A percentile compares a stretch with the other conserved stretches of the same genome.
These are phyloP conservation scores for Scutellaria minor DNA, from an alignment of 257 asterid genomes.

Conservation along the genomic window DNA sequence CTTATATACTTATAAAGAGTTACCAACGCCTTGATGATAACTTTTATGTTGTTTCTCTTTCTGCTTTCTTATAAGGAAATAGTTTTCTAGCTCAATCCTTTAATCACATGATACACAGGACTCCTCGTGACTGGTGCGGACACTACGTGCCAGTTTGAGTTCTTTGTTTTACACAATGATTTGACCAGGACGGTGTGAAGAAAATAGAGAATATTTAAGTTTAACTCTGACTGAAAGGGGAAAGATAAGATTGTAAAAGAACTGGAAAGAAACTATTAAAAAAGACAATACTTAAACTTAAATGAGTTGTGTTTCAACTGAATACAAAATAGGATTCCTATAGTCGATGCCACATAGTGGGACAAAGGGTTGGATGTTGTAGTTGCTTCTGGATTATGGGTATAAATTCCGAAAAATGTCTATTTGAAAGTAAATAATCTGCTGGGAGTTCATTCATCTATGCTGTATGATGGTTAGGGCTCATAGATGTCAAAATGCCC, in stretches of 20 bases:
- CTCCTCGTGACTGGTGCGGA: slow-evolving; percentile 17
- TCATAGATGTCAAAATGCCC: background rate
- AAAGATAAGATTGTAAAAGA: background rate
- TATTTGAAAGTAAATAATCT: background rate
- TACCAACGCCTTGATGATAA: background rate
- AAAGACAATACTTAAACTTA: background rate
- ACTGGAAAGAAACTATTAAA: background rate
- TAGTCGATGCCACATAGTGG: background rate
- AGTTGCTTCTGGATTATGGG: slow-evolving; percentile 7
- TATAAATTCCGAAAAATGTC: background rate
- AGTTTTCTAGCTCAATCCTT: background rate
- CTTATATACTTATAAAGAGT: background rate
- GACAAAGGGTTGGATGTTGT: background rate
- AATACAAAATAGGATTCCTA: background rate
- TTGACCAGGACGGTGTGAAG: background rate
- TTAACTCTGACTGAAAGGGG: background rate
- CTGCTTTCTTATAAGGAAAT: background rate
- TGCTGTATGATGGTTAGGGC: slow-evolving; percentile 3
- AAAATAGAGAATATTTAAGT: background rate
- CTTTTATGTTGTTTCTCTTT: background rate
- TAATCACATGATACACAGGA: background rate
- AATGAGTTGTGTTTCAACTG: background rate
- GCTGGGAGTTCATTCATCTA: background rate
- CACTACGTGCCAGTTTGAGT: background rate
- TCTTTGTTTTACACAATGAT: background rate